Evolutionary conservation across 1,139 yeast species (phyloP).

Genomic region (Hansenula lynferdii): DNA sequence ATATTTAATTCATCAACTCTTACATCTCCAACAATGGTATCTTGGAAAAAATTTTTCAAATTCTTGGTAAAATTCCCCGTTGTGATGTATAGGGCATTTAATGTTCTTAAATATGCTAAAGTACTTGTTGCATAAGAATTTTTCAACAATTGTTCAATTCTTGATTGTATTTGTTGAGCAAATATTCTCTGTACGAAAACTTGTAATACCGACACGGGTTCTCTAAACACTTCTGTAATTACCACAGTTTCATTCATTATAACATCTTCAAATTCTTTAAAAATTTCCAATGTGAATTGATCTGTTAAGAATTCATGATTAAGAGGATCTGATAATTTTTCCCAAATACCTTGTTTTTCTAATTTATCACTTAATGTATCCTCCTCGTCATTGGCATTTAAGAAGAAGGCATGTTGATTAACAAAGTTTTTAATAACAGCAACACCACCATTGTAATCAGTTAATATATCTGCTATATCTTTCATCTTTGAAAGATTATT

Average conservation of each 20-base stretch:
- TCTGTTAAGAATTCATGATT: neutral
- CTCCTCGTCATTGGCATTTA: slow-evolving; percentile 38
- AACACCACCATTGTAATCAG: slow-evolving; percentile 81
- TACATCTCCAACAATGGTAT: slow-evolving; percentile 37
- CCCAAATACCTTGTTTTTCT: slow-evolving; percentile 40
- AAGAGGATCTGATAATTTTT: slow-evolving; percentile 38
- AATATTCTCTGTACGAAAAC: slow-evolving; percentile 73
- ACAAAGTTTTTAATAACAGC: slow-evolving; percentile 82
- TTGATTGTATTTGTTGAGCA: slow-evolving; percentile 70
- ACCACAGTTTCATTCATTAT: slow-evolving; percentile 70
- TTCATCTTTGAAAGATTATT: slow-evolving; percentile 65
- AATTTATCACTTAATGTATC: slow-evolving; percentile 13
- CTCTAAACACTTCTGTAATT: slow-evolving; percentile 67
- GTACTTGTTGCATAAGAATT: slow-evolving; percentile 61
- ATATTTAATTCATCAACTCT: slow-evolving; percentile 43
- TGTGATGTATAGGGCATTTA: slow-evolving; percentile 60
- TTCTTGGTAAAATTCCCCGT: slow-evolving; percentile 63
- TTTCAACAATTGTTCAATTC: slow-evolving; percentile 57
- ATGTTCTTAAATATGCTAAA: slow-evolving; percentile 72
- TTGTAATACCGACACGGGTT: slow-evolving; percentile 60
- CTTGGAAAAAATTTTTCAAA: slow-evolving; percentile 50
- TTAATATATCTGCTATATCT: slow-evolving; percentile 72
- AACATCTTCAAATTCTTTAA: slow-evolving; percentile 37
- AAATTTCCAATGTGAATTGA: slow-evolving; percentile 29
- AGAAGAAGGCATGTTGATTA: slow-evolving; percentile 70